Evolutionary conservation across 176 grass and related monocot species (phyloP).

Genomic region (Elymus sibiricus): DNA sequence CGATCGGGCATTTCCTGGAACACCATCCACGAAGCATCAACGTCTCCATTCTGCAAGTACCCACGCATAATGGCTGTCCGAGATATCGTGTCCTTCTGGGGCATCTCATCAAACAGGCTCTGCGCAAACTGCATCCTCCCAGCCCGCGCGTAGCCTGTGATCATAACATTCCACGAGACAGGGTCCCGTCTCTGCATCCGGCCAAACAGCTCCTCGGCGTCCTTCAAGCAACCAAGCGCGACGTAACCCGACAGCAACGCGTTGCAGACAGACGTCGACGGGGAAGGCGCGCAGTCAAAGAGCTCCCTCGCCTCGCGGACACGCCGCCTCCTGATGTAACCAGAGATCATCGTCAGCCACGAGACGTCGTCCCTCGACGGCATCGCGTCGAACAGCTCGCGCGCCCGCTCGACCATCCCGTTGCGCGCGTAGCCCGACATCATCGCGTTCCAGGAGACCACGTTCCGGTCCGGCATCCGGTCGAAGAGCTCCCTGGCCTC

Average conservation of each 20-base stretch:
- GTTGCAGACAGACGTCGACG: conserved; percentile 26
- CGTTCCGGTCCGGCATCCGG: conserved; percentile 41
- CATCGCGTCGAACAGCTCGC: conserved; percentile 54
- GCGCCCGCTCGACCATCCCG: conserved; percentile 32
- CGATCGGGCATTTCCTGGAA: conserved; percentile 60
- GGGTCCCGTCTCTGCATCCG: conserved; percentile 38
- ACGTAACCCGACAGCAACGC: conserved; percentile 47
- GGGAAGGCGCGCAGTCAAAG: conserved; percentile 1
- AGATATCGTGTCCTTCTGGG: conserved; percentile 54
- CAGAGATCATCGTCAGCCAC: conserved; percentile 57
- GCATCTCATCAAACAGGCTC: conserved; percentile 57
- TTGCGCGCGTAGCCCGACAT: conserved; percentile 44
- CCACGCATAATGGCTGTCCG: conserved; percentile 62
- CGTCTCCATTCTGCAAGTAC: conserved; percentile 53
- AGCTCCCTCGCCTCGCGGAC: conserved; percentile 32
- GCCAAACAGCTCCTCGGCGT: conserved; percentile 53
- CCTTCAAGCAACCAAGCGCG: conserved; percentile 30
- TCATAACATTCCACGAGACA: conserved; percentile 68
- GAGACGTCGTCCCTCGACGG: conserved; percentile 30
- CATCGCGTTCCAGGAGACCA: conserved; percentile 69
- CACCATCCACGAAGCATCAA: conserved; percentile 45
- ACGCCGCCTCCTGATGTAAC: conserved; percentile 43
- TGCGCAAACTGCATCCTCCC: conserved; percentile 47
- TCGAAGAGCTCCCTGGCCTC: conserved; percentile 57
- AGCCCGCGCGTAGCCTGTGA: conserved; percentile 46